A percentile compares a stretch with the other conserved stretches of the same genome.
Conservation (phyloP, 768 basidiomycete species). For the Pisolithus tinctorius region DNA sequence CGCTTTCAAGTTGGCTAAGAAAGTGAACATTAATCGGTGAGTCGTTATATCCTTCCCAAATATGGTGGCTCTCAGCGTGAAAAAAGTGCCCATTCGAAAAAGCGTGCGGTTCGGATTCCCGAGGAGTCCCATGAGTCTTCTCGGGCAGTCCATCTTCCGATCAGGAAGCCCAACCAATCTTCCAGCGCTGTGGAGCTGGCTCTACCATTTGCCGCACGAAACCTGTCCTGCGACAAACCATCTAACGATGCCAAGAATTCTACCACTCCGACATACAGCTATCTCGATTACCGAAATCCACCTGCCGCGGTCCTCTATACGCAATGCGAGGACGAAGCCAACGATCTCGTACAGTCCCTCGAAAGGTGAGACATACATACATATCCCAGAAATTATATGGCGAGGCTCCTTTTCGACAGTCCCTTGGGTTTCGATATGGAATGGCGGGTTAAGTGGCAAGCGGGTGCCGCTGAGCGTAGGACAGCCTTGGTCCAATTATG, state of each 20-base stretch:
- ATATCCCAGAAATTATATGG: neutral
- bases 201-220: neutral
- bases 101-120: too few relatives aligned
- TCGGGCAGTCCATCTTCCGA: too few relatives aligned
- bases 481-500: slow-evolving; percentile 43
- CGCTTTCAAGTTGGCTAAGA: neutral
- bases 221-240: neutral
- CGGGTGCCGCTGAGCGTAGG: slow-evolving; percentile 26
- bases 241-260: neutral
- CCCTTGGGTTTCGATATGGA: slow-evolving; percentile 49
- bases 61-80: neutral
- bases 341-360: slow-evolving; percentile 32
- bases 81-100: neutral
- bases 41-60: neutral
- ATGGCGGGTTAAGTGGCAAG: slow-evolving; percentile 35
- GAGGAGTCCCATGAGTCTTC: too few relatives aligned
- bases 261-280: slow-evolving; percentile 31
- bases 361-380: slow-evolving; percentile 27
- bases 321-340: slow-evolving; percentile 34
- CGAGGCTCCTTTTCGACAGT: slow-evolving; percentile 15
- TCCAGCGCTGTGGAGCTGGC: neutral
- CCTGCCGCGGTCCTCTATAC: slow-evolving; percentile 34
- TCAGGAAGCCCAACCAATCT: neutral
- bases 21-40: neutral
- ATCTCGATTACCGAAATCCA: slow-evolving; percentile 25